A percentile compares a stretch with the other conserved stretches of the same genome.
phyloP scores from a whole-genome alignment of 176 grass and related monocot genomes.

The Thalia dealbata region DNA sequence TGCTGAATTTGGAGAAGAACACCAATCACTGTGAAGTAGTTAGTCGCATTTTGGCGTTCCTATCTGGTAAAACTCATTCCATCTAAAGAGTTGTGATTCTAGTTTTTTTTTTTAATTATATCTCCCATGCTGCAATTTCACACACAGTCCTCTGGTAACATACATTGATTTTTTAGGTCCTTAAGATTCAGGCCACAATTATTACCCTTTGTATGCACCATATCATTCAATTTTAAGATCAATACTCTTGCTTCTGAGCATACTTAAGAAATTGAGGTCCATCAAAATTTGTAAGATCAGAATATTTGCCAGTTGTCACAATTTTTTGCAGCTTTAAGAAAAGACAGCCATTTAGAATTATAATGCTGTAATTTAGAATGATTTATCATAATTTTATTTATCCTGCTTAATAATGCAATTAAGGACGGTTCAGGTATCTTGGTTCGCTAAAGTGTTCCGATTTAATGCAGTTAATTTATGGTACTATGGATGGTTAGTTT shows the following conservation, averaged over 20 bases:
- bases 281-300: too few species aligned
- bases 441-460: too few species aligned
- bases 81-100: background rate
- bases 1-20: conserved; percentile 51
- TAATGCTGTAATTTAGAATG: too few species aligned
- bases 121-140: background rate
- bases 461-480: too few species aligned
- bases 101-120: background rate
- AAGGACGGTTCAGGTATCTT: too few species aligned
- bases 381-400: too few species aligned
- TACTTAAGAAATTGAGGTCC: too few species aligned
- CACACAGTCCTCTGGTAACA: background rate
- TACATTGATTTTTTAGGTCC: background rate
- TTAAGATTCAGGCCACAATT: background rate
- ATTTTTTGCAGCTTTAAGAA: too few species aligned
- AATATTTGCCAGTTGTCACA: too few species aligned
- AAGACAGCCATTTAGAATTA: too few species aligned
- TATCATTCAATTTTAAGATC: background rate
- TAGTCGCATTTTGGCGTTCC: conserved; percentile 55
- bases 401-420: too few species aligned
- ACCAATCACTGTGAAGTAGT: conserved; percentile 50
- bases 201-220: background rate
- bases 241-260: background rate
- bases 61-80: conserved; percentile 50
- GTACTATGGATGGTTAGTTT: too few species aligned